These are phyloP conservation scores for Yamadazyma insecticola DNA, from an alignment of 805 yeast genomes.

Conservation along the genomic window DNA sequence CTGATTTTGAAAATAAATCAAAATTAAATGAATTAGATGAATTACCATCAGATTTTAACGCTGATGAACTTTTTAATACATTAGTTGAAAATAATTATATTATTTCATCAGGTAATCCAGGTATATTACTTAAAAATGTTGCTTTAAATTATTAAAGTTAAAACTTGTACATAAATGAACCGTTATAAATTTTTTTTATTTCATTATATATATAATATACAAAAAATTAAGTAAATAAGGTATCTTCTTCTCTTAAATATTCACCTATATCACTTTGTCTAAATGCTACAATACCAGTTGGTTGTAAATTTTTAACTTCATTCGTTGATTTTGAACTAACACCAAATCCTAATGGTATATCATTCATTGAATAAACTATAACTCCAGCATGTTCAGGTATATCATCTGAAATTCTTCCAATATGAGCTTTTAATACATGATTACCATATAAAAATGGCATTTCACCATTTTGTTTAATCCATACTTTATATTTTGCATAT, in stretches of 20 bases:
- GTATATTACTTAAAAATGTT: constrained; percentile 27
- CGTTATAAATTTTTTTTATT: neutral
- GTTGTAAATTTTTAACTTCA: constrained; percentile 84
- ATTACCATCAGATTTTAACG: no score
- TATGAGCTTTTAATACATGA: constrained; percentile 92
- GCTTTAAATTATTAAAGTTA: constrained; percentile 19
- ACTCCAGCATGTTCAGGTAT: constrained; percentile 98
- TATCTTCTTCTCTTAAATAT: constrained; percentile 95
- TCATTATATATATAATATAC: constrained; percentile 2
- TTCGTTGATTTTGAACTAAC: constrained; percentile 88
- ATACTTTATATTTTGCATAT: constrained; percentile 86
- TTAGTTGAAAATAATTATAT: constrained; percentile 27
- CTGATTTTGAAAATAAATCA: constrained; percentile 5
- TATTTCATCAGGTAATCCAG: constrained; percentile 39
- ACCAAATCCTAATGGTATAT: constrained; percentile 92
- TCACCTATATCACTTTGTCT: constrained; percentile 98
- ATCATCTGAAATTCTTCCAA: constrained; percentile 95
- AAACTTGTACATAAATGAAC: neutral
- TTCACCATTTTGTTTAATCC: constrained; percentile 97
- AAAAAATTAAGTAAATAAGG: constrained; percentile 75
- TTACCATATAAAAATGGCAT: constrained; percentile 98
- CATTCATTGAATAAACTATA: constrained; percentile 84
- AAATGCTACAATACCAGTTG: constrained; percentile 91
- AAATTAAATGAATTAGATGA: constrained; percentile 4
- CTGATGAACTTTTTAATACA: constrained; percentile 18